Conservation (phyloP, 306 rosid species). For the Vicia faba region DNA sequence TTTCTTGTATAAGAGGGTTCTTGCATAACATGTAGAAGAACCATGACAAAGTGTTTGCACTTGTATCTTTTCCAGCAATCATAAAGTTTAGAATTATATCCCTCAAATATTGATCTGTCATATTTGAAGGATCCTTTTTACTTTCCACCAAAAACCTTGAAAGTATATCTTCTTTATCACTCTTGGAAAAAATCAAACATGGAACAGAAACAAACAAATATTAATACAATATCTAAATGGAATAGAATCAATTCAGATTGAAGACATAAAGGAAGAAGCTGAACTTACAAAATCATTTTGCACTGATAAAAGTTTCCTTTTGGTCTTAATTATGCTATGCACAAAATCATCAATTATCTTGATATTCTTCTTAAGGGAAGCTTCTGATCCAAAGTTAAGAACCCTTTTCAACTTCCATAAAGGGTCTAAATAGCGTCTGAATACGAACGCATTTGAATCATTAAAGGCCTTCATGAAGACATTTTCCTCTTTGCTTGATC, state of each 20-base stretch:
- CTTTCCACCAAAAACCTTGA: conserved; percentile 82
- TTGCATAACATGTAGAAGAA: conserved; percentile 81
- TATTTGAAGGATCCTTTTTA: conserved; percentile 56
- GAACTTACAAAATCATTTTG: conserved; percentile 53
- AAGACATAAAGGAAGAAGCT: not conserved
- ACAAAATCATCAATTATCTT: conserved; percentile 56
- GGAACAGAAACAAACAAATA: no score
- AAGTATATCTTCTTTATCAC: conserved; percentile 71
- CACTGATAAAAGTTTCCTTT: conserved; percentile 40
- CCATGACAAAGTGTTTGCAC: conserved; percentile 77
- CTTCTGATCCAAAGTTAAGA: conserved; percentile 71
- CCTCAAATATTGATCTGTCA: conserved; percentile 66
- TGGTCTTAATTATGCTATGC: conserved; percentile 48
- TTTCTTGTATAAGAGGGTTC: conserved; percentile 72
- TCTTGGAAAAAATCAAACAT: conserved; percentile 28
- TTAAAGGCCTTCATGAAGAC: conserved; percentile 74
- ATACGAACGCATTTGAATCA: conserved; percentile 61
- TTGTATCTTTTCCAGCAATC: conserved; percentile 78
- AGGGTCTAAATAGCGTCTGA: conserved; percentile 73
- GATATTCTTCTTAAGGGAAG: conserved; percentile 55
- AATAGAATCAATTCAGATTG: not conserved
- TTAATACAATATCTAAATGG: conserved; percentile 7
- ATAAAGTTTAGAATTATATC: conserved; percentile 73
- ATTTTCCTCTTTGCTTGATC: conserved; percentile 54
- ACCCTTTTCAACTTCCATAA: conserved; percentile 65